Evolutionary conservation across 805 yeast genomes (phyloP).

Genomic region (Candida qinlingensis): DNA sequence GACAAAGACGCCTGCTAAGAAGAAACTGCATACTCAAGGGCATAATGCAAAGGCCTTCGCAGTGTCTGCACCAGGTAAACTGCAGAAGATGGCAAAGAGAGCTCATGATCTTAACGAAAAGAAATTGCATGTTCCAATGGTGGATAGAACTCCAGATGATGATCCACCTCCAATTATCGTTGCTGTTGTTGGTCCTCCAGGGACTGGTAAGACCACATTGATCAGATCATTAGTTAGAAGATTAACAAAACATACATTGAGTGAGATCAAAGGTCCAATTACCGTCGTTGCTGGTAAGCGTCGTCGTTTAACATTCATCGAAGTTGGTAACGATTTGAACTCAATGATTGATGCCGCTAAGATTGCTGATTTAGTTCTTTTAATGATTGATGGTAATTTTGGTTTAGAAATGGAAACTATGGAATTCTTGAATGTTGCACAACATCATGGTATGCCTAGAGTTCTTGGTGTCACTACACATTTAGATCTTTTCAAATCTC

Average conservation of each 20-base stretch:
- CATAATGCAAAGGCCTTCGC: slow-evolving; percentile 81
- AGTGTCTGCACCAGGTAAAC: slow-evolving; percentile 77
- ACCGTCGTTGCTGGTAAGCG: slow-evolving; percentile 95
- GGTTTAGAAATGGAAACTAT: slow-evolving; percentile 99
- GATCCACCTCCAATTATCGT: slow-evolving; percentile 96
- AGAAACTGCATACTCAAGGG: slow-evolving; percentile 85
- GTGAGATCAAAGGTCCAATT: slow-evolving; percentile 91
- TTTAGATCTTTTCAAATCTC: slow-evolving; percentile 87
- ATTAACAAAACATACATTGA: slow-evolving; percentile 77
- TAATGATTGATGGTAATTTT: slow-evolving; percentile 92
- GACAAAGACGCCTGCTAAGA: slow-evolving; percentile 58
- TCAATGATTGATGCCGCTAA: slow-evolving; percentile 97
- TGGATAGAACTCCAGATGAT: slow-evolving; percentile 94
- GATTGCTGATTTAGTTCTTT: slow-evolving; percentile 84
- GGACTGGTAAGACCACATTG: slow-evolving; percentile 94
- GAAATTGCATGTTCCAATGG: slow-evolving; percentile 94
- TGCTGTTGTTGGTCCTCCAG: slow-evolving; percentile 98
- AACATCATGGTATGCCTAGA: slow-evolving; percentile 98
- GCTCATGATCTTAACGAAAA: slow-evolving; percentile 77
- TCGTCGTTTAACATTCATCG: slow-evolving; percentile 87
- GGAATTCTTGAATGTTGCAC: slow-evolving; percentile 95
- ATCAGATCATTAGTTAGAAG: slow-evolving; percentile 85
- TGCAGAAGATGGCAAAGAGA: slow-evolving; percentile 79
- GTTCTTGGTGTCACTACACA: slow-evolving; percentile 95
- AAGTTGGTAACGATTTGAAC: slow-evolving; percentile 86